Evolutionary conservation across 75 land plant genomes (phyloP).

Genomic region (Pinus taeda): DNA sequence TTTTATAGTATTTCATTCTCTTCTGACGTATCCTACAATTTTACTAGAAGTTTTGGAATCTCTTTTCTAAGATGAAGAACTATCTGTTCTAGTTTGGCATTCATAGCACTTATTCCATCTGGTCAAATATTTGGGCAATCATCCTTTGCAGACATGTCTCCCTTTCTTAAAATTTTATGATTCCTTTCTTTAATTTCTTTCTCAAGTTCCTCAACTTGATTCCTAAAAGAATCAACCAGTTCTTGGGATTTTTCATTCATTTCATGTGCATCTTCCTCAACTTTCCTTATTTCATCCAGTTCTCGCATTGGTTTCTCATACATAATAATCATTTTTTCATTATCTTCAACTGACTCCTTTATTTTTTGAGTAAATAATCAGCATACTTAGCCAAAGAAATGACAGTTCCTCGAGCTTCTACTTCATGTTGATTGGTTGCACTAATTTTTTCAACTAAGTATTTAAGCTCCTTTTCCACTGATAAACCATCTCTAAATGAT

Average conservation of each 20-base stretch:
- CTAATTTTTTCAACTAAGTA: constrained; percentile 70
- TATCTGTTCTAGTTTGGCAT: neutral
- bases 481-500: constrained; percentile 8
- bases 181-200: neutral
- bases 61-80: constrained; percentile 1
- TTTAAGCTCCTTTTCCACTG: constrained; percentile 55
- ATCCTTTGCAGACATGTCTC: neutral
- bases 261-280: constrained; percentile 9
- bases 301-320: constrained; percentile 10
- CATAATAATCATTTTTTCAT: constrained; percentile 40
- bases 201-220: neutral
- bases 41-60: constrained; percentile 18
- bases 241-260: neutral
- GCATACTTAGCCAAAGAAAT: constrained; percentile 45
- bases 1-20: constrained; percentile 9
- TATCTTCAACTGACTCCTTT: constrained; percentile 37
- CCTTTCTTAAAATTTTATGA: neutral
- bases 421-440: constrained; percentile 64
- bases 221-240: neutral
- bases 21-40: no score
- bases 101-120: constrained; percentile 8
- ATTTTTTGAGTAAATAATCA: constrained; percentile 49
- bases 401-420: constrained; percentile 55
- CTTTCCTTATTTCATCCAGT: constrained; percentile 3
- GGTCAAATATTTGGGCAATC: neutral